Evolutionary conservation across 2,329 filamentous ascomycete genomes (phyloP).

Genomic region (Sclerotinia borealis): DNA sequence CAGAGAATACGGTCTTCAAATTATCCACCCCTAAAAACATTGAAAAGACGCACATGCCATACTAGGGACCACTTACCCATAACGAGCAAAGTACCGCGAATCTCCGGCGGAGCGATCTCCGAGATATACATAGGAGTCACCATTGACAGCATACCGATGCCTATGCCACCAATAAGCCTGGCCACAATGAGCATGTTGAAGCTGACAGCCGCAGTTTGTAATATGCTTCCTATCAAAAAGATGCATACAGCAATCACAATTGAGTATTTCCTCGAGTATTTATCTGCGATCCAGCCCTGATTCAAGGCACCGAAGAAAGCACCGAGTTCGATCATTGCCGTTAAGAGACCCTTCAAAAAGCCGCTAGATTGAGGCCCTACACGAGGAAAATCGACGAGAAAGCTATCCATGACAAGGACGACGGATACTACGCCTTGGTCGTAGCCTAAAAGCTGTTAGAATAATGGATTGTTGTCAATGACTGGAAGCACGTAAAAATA

Average conservation of each 20-base stretch:
- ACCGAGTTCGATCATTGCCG: constrained; percentile 36
- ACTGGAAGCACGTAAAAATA: neutral
- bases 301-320: constrained; percentile 29
- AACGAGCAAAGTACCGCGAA: constrained; percentile 18
- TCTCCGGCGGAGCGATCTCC: constrained; percentile 41
- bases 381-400: constrained; percentile 34
- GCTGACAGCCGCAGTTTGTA: constrained; percentile 45
- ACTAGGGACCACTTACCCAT: neutral
- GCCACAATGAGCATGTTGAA: constrained; percentile 46
- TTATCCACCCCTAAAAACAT: neutral
- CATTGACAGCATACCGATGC: constrained; percentile 42
- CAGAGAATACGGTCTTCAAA: neutral
- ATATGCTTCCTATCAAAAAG: constrained; percentile 44
- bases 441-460: constrained; percentile 35
- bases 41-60: neutral
- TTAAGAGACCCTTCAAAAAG: constrained; percentile 9
- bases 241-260: constrained; percentile 45
- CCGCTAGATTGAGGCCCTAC: constrained; percentile 6
- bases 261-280: constrained; percentile 45
- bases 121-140: constrained; percentile 43
- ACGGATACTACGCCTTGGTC: constrained; percentile 42
- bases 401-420: constrained; percentile 40
- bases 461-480: neutral
- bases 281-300: constrained; percentile 38
- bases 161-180: constrained; percentile 41